These are phyloP conservation scores for Venturia oleaginea DNA, from an alignment of 2,329 filamentous ascomycete genomes.

Conservation along the genomic window DNA sequence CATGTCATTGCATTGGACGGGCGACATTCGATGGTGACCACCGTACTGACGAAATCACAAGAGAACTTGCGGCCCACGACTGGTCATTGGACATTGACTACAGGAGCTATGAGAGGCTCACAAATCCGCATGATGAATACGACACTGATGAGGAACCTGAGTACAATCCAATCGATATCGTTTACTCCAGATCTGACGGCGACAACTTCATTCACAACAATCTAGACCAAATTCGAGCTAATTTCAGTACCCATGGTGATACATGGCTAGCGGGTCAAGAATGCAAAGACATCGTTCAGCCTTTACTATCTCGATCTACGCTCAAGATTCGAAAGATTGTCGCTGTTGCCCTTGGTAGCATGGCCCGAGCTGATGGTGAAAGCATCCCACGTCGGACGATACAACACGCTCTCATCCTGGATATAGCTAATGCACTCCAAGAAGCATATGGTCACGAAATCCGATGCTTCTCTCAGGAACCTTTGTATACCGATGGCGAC, in stretches of 20 bases:
- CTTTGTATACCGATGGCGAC: slow-evolving; percentile 8
- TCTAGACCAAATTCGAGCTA: neutral
- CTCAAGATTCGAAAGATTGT: slow-evolving; percentile 6
- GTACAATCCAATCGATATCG: neutral
- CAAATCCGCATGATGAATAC: neutral
- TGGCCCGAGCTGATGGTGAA: neutral
- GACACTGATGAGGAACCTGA: neutral
- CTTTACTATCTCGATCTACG: neutral
- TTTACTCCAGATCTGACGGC: neutral
- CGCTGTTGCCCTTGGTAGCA: slow-evolving; percentile 4
- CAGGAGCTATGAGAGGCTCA: neutral
- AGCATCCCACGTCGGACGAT: neutral
- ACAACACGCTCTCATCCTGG: neutral
- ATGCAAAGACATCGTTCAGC: neutral
- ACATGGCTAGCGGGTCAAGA: neutral
- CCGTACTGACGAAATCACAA: neutral
- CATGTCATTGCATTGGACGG: neutral
- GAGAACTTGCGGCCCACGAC: neutral
- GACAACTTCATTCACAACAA: neutral
- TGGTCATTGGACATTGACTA: neutral
- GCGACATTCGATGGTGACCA: neutral
- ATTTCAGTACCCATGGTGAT: neutral
- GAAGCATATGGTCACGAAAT: neutral
- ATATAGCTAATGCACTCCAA: neutral
- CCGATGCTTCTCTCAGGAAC: slow-evolving; percentile 11